Evolutionary conservation across 1,139 yeast genomes (phyloP).

Genomic region (Yueomyces sp.): DNA sequence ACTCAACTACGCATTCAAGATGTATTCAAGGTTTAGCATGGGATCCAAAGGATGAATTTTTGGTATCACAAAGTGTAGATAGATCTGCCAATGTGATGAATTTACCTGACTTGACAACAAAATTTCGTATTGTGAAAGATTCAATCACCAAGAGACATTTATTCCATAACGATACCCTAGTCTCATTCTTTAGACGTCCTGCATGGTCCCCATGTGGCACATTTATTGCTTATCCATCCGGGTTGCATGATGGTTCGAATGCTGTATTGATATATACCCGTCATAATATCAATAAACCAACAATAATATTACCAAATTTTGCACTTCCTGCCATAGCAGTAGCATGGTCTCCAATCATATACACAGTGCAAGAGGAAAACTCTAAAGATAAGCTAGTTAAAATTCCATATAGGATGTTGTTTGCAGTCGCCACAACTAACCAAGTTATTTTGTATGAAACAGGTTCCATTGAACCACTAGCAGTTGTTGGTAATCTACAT

Average conservation of each 20-base stretch:
- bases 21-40: constrained; percentile 93
- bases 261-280: constrained; percentile 72
- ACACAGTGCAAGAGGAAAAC: constrained; percentile 25
- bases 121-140: constrained; percentile 1
- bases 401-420: constrained; percentile 66
- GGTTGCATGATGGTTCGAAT: constrained; percentile 41
- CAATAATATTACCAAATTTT: constrained; percentile 68
- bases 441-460: constrained; percentile 79
- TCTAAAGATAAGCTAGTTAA: constrained; percentile 20
- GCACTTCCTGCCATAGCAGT: constrained; percentile 77
- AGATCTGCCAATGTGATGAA: constrained; percentile 38
- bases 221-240: constrained; percentile 72
- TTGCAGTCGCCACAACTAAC: constrained; percentile 90
- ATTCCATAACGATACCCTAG: constrained; percentile 77
- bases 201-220: constrained; percentile 85
- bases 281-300: constrained; percentile 36
- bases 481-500: constrained; percentile 67
- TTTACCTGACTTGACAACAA: neutral
- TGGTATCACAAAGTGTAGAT: constrained; percentile 88
- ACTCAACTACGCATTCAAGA: constrained; percentile 53
- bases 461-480: constrained; percentile 52
- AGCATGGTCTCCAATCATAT: constrained; percentile 59
- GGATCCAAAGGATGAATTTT: constrained; percentile 73
- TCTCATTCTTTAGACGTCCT: constrained; percentile 79
- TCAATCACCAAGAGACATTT: constrained; percentile 28